Conservation (phyloP, 2,329 filamentous ascomycete species). For the Aspergillus sp. region DNA sequence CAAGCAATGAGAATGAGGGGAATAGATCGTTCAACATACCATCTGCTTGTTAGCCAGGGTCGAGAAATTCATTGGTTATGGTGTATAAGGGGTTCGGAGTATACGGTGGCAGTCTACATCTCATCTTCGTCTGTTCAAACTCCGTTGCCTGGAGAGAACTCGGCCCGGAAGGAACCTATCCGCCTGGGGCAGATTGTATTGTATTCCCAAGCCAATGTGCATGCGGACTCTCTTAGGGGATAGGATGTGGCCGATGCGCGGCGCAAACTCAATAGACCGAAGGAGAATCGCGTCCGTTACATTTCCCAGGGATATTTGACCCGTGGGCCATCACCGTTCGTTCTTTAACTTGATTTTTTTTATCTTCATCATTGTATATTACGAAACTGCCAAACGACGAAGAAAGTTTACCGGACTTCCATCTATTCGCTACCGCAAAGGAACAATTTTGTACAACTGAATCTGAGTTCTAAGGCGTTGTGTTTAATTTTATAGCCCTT, state of each 20-base stretch:
- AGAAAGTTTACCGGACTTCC: not conserved
- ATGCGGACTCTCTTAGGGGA: too few relatives aligned
- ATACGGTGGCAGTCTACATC: not conserved
- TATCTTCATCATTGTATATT: not conserved
- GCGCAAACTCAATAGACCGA: not conserved
- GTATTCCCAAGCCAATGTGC: not conserved
- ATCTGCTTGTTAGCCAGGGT: not conserved
- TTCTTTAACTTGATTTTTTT: not conserved
- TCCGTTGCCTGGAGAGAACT: not conserved
- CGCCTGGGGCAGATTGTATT: not conserved
- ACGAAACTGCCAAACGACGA: not conserved
- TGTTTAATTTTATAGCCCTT: constrained; percentile 12
- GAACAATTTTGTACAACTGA: not conserved
- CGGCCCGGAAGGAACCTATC: not conserved
- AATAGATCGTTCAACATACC: constrained; percentile 17
- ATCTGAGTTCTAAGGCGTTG: not conserved
- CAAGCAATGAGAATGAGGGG: not conserved
- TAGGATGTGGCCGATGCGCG: not conserved
- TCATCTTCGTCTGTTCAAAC: not conserved
- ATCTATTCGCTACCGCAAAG: not conserved
- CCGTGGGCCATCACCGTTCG: constrained; percentile 1
- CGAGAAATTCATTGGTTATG: constrained; percentile 6
- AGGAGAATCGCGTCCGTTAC: not conserved
- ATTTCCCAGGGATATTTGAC: not conserved
- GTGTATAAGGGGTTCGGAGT: constrained; percentile 19